Evolutionary conservation across 2,329 filamentous ascomycete species (phyloP).

Genomic region (Orbilia javanica): DNA sequence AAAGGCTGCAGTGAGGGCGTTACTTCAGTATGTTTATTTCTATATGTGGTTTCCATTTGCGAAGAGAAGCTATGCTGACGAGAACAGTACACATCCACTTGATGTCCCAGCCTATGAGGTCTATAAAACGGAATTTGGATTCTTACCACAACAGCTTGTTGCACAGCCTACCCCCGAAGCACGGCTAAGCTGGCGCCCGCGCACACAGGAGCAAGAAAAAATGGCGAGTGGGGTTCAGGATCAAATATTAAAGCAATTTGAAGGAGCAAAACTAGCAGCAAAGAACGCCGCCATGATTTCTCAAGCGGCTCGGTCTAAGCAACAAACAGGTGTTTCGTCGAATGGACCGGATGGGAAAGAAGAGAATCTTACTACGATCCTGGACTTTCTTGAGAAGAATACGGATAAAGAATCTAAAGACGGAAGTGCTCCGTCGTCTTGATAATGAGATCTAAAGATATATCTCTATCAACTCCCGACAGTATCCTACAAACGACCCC

Average conservation of each 20-base stretch:
- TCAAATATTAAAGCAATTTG: slow-evolving; percentile 5
- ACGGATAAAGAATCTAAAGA: neutral
- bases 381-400: neutral
- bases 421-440: neutral
- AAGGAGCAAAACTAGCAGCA: neutral
- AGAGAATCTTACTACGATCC: neutral
- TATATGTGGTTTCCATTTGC: neutral
- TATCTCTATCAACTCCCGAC: neutral
- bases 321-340: neutral
- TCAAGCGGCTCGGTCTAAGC: neutral
- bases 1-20: slow-evolving; percentile 31
- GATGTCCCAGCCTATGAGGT: slow-evolving; percentile 36
- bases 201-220: neutral
- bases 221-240: slow-evolving; percentile 1
- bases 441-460: neutral
- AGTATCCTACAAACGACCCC: neutral
- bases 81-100: slow-evolving; percentile 30
- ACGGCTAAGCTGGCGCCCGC: neutral
- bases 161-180: neutral
- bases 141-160: slow-evolving; percentile 14
- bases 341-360: neutral
- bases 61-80: neutral
- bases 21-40: slow-evolving; percentile 34
- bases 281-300: neutral
- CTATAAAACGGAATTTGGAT: slow-evolving; percentile 47